These are phyloP conservation scores for Eimeria praecox DNA, from an alignment of 169 alveolate species.

Conservation along the genomic window DNA sequence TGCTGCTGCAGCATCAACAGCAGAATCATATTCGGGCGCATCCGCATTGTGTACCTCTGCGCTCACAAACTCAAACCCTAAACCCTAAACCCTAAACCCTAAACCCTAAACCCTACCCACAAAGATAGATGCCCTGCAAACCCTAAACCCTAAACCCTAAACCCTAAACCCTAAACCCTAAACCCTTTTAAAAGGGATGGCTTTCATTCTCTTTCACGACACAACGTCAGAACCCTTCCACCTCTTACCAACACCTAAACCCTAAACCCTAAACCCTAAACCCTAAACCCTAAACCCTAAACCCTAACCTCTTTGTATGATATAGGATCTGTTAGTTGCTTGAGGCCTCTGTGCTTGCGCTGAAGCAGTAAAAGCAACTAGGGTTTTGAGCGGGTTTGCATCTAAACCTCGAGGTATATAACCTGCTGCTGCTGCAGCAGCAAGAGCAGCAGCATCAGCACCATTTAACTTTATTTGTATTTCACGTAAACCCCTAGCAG, in stretches of 20 bases:
- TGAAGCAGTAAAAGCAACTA: slow-evolving; percentile 18
- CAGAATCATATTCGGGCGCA: no score
- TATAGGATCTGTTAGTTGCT: background rate
- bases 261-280: background rate
- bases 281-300: background rate
- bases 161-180: background rate
- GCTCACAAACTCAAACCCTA: background rate
- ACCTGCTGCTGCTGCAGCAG: slow-evolving; percentile 38
- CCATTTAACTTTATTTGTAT: slow-evolving; percentile 13
- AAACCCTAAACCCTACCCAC: no score
- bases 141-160: background rate
- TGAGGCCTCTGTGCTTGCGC: background rate
- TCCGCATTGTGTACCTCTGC: background rate
- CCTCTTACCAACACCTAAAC: background rate
- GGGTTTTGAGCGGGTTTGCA: background rate
- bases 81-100: slow-evolving; percentile 22
- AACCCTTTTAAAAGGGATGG: background rate
- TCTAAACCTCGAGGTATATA: background rate
- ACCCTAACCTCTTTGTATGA: background rate
- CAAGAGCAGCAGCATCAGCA: background rate
- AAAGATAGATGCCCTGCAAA: no score
- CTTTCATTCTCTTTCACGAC: no score
- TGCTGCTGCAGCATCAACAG: no score
- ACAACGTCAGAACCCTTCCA: background rate
- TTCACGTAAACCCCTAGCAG: slow-evolving; percentile 51